Conservation (phyloP, 495 filamentous ascomycete genomes). For the Cudoniella acicularis region DNA sequence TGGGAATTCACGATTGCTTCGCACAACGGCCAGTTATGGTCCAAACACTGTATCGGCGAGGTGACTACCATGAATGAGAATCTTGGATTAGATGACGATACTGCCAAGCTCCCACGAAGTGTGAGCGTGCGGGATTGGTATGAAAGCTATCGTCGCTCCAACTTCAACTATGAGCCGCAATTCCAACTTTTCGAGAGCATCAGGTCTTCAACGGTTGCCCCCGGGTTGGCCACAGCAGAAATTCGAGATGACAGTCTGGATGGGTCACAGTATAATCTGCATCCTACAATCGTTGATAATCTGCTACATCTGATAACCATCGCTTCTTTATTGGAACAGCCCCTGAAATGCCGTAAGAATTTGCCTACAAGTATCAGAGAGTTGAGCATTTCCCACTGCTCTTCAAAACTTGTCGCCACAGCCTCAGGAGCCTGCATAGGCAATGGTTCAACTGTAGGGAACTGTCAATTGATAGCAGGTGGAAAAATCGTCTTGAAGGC, state of each 20-base stretch:
- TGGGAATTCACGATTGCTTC: conserved; percentile 44
- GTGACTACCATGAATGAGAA: too few species aligned
- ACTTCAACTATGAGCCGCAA: conserved; percentile 32
- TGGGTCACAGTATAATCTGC: neutral
- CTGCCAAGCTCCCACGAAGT: neutral
- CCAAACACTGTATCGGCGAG: conserved; percentile 20
- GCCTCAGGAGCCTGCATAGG: too few species aligned
- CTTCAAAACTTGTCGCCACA: too few species aligned
- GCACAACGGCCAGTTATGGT: conserved; percentile 35
- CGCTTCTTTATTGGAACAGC: neutral
- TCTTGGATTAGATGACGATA: conserved; percentile 3
- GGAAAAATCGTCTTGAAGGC: too few species aligned
- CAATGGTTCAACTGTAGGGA: too few species aligned
- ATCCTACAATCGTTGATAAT: conserved; percentile 1
- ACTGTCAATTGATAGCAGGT: too few species aligned
- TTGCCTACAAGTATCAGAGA: conserved; percentile 3
- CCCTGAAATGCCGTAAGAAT: neutral
- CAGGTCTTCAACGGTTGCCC: too few species aligned
- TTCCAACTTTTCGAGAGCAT: conserved; percentile 31
- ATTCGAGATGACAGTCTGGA: too few species aligned
- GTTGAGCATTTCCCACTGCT: too few species aligned
- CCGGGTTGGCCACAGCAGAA: neutral
- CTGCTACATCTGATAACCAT: neutral
- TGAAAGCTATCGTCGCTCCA: conserved; percentile 1
- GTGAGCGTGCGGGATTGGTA: neutral